phyloP scores from a whole-genome alignment of 371 early-diverging fungal genomes.

The Rhizopus microsporus region DNA sequence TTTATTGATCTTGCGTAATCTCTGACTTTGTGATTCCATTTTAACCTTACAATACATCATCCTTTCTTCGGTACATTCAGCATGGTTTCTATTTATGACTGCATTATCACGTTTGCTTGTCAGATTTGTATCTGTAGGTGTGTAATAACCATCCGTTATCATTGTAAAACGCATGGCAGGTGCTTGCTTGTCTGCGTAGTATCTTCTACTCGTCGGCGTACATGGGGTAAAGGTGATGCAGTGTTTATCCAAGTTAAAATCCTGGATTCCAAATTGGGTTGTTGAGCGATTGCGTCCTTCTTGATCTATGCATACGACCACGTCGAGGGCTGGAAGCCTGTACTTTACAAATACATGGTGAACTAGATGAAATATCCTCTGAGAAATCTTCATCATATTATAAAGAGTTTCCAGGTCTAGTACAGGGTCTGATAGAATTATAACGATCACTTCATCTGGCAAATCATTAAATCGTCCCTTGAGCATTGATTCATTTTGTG shows the following conservation, averaged over 20 bases:
- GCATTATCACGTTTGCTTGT: background rate
- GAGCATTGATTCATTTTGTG: background rate
- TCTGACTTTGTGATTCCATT: no score
- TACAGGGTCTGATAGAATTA: slow-evolving; percentile 6
- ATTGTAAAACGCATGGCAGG: slow-evolving; percentile 13
- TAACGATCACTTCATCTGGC: slow-evolving; percentile 20
- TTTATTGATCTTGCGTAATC: background rate
- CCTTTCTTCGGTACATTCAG: background rate
- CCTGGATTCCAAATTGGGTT: slow-evolving; percentile 9
- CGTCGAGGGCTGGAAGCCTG: slow-evolving; percentile 6
- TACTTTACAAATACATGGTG: slow-evolving; percentile 3
- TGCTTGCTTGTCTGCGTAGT: slow-evolving; percentile 13
- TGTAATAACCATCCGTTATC: slow-evolving; percentile 3
- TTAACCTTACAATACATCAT: no score
- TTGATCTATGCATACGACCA: slow-evolving; percentile 17
- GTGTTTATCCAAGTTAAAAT: slow-evolving; percentile 1
- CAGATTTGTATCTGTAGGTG: background rate
- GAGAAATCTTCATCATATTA: slow-evolving; percentile 6
- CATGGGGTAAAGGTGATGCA: background rate
- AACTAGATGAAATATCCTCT: slow-evolving; percentile 6
- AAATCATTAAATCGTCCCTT: slow-evolving; percentile 2
- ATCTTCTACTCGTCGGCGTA: slow-evolving; percentile 9
- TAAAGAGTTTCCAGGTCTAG: slow-evolving; percentile 10
- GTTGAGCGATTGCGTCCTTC: slow-evolving; percentile 19
- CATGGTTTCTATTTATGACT: background rate